Conservation (phyloP, 129 eudicot species). For the Escallonia herrerae region DNA sequence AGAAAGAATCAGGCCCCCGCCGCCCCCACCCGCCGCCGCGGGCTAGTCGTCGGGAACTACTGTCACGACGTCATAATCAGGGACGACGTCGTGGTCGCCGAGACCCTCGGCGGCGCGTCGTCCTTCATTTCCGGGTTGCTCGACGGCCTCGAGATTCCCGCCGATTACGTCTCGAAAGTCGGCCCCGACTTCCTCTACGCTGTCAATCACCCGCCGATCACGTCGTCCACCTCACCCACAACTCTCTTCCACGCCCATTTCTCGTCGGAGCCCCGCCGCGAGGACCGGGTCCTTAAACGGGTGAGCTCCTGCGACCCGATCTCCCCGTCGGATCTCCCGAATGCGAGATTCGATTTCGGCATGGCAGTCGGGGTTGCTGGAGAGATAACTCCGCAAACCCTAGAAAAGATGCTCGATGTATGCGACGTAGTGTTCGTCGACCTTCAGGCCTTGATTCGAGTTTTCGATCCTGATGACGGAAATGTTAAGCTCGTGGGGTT, state of each 20-base stretch:
- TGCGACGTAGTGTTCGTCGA: constrained; percentile 78
- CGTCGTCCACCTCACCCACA: constrained; percentile 27
- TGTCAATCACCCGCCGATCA: constrained; percentile 36
- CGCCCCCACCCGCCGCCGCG: constrained; percentile 10
- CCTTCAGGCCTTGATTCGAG: constrained; percentile 66
- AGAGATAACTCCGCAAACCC: constrained; percentile 66
- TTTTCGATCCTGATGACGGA: constrained; percentile 63
- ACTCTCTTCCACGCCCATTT: constrained; percentile 79
- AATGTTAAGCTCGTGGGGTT: constrained; percentile 49
- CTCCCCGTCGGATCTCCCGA: constrained; percentile 46
- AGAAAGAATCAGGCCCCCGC: too few species aligned
- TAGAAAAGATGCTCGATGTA: constrained; percentile 54
- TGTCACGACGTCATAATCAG: constrained; percentile 83
- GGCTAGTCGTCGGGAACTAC: constrained; percentile 75
- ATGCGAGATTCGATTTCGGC: constrained; percentile 42
- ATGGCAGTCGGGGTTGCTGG: constrained; percentile 89
- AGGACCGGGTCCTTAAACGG: constrained; percentile 70
- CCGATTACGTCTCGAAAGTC: constrained; percentile 58
- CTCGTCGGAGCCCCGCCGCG: constrained; percentile 37
- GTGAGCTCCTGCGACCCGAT: constrained; percentile 53
- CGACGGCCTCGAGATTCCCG: constrained; percentile 38
- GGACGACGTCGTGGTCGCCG: constrained; percentile 51
- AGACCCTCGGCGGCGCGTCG: constrained; percentile 90
- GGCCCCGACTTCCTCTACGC: constrained; percentile 61
- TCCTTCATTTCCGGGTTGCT: constrained; percentile 75